phyloP scores from a whole-genome alignment of 345 rosid genomes.

The Iberis pinnata region DNA sequence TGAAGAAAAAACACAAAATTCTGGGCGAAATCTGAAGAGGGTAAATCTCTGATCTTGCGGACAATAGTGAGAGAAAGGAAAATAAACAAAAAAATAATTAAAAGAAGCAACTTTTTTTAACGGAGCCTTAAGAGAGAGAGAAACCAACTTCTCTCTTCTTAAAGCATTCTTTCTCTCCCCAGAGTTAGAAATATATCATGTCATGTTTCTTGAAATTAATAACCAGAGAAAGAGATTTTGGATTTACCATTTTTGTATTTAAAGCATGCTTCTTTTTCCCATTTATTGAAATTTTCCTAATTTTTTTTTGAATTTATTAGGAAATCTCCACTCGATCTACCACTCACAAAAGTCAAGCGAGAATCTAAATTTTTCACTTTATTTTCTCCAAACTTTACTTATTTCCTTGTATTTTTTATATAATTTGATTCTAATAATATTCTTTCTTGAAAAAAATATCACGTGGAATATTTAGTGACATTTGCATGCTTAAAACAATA shows the following conservation, averaged over 20 bases:
- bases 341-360: no score
- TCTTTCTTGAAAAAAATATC: neutral
- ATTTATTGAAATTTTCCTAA: no score
- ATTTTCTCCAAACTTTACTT: constrained; percentile 18
- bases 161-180: constrained; percentile 12
- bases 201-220: neutral
- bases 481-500: neutral
- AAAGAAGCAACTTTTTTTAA: neutral
- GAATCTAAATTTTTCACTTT: no score
- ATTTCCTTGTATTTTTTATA: neutral
- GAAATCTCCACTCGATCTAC: no score
- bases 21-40: constrained; percentile 15
- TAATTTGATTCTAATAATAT: constrained; percentile 6
- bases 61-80: constrained; percentile 18
- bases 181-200: neutral
- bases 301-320: neutral
- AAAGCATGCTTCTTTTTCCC: constrained; percentile 9
- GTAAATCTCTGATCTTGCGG: constrained; percentile 25
- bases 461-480: constrained; percentile 14
- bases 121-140: constrained; percentile 16
- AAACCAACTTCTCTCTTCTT: neutral
- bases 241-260: neutral
- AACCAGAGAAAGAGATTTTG: no score
- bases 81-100: neutral
- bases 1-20: neutral